Conservation (phyloP, 805 yeast species). For the Metschnikowia aberdeeniae region DNA sequence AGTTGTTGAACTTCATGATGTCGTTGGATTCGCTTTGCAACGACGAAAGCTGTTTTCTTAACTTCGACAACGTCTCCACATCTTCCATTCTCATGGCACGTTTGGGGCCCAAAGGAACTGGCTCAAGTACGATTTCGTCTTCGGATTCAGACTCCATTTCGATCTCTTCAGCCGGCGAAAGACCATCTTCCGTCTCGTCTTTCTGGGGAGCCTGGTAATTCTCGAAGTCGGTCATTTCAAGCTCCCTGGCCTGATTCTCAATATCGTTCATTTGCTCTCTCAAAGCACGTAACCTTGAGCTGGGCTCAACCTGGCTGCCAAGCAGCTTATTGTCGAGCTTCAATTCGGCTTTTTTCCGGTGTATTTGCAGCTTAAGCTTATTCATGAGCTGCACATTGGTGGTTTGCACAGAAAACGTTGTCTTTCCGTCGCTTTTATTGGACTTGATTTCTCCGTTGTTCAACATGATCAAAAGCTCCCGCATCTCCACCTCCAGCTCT, state of each 20-base stretch:
- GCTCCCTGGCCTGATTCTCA: constrained; percentile 77
- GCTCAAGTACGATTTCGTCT: constrained; percentile 14
- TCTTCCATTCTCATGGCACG: constrained; percentile 47
- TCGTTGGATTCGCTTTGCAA: constrained; percentile 75
- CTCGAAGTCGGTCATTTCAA: constrained; percentile 81
- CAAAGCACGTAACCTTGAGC: constrained; percentile 65
- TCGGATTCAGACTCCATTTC: constrained; percentile 13
- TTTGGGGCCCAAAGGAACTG: constrained; percentile 30
- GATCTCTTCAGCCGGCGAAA: background rate
- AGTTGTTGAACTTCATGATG: constrained; percentile 63
- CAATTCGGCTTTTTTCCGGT: constrained; percentile 44
- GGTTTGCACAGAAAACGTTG: constrained; percentile 34
- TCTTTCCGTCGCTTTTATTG: constrained; percentile 31
- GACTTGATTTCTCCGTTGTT: constrained; percentile 42
- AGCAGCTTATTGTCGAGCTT: constrained; percentile 43
- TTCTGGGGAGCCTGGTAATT: constrained; percentile 22
- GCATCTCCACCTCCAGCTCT: constrained; percentile 70
- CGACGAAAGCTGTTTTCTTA: constrained; percentile 55
- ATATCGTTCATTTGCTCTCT: constrained; percentile 82
- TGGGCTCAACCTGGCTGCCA: constrained; percentile 66
- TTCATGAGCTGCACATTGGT: constrained; percentile 35
- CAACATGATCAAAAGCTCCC: constrained; percentile 63
- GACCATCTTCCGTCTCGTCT: constrained; percentile 7
- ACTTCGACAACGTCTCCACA: constrained; percentile 48
- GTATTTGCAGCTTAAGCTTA: constrained; percentile 43